Evolutionary conservation across 2,329 filamentous ascomycete genomes (phyloP).

Genomic region (Cladosporium sp.): DNA sequence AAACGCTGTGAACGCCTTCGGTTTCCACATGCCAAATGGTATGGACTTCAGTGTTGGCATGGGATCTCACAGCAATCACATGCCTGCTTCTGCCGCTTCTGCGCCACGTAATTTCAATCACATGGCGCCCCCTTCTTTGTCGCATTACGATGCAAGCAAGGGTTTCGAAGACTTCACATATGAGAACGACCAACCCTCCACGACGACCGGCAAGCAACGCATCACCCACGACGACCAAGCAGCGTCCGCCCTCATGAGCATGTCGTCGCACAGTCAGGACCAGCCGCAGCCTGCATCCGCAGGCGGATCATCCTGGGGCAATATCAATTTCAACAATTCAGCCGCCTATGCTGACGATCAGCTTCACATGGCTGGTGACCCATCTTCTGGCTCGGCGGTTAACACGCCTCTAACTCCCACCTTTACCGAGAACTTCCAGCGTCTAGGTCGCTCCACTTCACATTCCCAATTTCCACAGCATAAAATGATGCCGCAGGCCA

Average conservation of each 20-base stretch:
- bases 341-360: neutral
- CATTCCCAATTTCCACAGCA: neutral
- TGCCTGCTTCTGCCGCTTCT: neutral
- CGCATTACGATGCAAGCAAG: conserved; percentile 4
- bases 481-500: neutral
- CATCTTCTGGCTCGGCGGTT: neutral
- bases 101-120: conserved; percentile 2
- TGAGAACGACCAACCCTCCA: neutral
- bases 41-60: neutral
- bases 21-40: conserved; percentile 1
- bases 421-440: neutral
- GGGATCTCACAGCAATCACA: neutral
- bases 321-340: conserved; percentile 2
- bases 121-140: conserved; percentile 7
- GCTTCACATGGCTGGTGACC: neutral
- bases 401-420: conserved; percentile 7
- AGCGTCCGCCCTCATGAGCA: conserved; percentile 5
- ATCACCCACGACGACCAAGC: conserved; percentile 9
- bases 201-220: neutral
- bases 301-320: conserved; percentile 3
- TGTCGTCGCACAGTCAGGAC: conserved; percentile 9
- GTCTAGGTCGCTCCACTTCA: neutral
- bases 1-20: neutral
- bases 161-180: conserved; percentile 2
- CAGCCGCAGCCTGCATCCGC: neutral